Evolutionary conservation across 805 yeast genomes (phyloP), one percentile per base, ranked within the genome.

Genomic region (Spathaspora arborariae): DNA sequence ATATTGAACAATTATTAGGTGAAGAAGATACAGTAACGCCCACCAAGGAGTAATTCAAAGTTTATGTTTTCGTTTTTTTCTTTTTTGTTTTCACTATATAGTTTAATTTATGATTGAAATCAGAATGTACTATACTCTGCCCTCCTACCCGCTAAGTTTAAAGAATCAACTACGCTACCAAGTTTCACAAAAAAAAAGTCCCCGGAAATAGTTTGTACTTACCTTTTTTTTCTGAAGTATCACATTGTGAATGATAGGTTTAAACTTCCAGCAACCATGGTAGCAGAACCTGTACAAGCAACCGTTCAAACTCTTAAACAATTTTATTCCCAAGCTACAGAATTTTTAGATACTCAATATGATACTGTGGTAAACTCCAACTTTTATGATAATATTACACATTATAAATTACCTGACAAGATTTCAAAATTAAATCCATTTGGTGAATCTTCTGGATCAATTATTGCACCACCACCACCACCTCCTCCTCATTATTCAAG

Each of bases 281-380:
- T 68, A n/a, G 75, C 75, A 1, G 76, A 70, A 55, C 75, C 76
- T 4, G 75, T 71, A 4, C 67, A 57, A 48, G 74, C 72, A 13
- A 67, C 75, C 0, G 39, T 68, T 6, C 62, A 54, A 22, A 56
- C 68, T 5, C 51, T 69, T 21, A 56, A 54, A 40, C 43, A 53
- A 10, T 51, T 55, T 18, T 67, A 62, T 50, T 49, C 49, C 22
- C 41, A 45, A 6, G 50, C 67, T 0, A 33, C 57, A 5, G 57
- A 56, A 22, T 58, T 62, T 39, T 41, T 67, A 15, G 42, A 49
- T 24, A 37, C 54, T 2, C 68, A 57, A 45, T 61, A 56, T 39
- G 64, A 59, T 13, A 59, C 56, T 22, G 35, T 67, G 6, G 47
- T 56, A 5, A 51, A 53, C 16, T 46, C 57, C 4, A 62, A 55